These are phyloP conservation scores for Chloromonas sp. DNA, from an alignment of 163 green algal species.

Conservation along the genomic window DNA sequence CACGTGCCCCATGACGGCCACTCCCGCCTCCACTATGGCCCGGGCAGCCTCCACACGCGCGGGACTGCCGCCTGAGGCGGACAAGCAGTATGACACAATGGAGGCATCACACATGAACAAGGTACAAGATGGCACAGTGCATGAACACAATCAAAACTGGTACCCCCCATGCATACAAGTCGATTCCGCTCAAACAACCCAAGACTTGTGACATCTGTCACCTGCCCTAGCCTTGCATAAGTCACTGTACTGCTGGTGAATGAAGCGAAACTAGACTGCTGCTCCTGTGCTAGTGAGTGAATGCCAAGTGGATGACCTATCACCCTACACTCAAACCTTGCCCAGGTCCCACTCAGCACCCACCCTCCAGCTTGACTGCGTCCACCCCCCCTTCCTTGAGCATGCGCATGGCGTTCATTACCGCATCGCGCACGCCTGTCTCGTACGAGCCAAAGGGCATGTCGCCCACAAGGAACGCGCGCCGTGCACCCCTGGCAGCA, in stretches of 20 bases:
- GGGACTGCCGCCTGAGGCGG: conserved; percentile 53
- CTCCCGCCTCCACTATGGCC: conserved; percentile 82
- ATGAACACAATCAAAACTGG: neutral
- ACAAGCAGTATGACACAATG: neutral
- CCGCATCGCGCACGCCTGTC: conserved; percentile 59
- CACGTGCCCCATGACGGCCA: conserved; percentile 97
- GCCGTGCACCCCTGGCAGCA: conserved; percentile 30
- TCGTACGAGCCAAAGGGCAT: conserved; percentile 95
- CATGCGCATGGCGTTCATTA: conserved; percentile 75
- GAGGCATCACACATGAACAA: neutral
- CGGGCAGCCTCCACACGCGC: conserved; percentile 61
- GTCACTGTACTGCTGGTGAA: too few relatives aligned
- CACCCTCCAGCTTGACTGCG: conserved; percentile 94
- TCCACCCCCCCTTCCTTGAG: conserved; percentile 96
- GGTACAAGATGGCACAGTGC: neutral
- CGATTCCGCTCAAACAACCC: too few relatives aligned
- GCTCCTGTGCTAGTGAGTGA: too few relatives aligned
- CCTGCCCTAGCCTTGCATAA: too few relatives aligned
- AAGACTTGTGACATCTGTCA: too few relatives aligned
- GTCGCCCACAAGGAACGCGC: conserved; percentile 84
- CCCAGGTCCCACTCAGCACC: too few relatives aligned
- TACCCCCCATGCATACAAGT: too few relatives aligned
- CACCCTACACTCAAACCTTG: too few relatives aligned
- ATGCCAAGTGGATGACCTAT: too few relatives aligned
- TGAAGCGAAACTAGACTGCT: too few relatives aligned